Conservation (phyloP, 176 grass and related monocot species). For the Pharus latifolius region DNA sequence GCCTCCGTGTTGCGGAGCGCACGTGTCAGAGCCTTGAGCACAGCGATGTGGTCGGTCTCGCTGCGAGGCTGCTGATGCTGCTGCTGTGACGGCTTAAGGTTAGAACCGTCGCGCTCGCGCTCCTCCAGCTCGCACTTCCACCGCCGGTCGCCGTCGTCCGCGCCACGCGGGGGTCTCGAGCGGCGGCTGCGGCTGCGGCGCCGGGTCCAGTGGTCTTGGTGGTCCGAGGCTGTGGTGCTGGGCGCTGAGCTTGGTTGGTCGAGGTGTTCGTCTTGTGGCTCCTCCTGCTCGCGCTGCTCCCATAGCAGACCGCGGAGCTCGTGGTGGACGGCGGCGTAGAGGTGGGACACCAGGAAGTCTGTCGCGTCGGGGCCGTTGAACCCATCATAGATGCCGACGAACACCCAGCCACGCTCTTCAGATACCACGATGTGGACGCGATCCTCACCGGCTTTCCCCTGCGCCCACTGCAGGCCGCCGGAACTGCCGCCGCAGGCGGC, state of each 20-base stretch:
- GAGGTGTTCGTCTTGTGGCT: neutral
- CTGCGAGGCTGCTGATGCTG: neutral
- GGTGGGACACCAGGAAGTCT: slow-evolving; percentile 81
- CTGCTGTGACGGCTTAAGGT: slow-evolving; percentile 22
- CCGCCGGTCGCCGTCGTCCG: neutral
- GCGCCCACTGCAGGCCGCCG: slow-evolving; percentile 67
- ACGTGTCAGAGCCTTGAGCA: slow-evolving; percentile 66
- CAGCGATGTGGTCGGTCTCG: slow-evolving; percentile 51
- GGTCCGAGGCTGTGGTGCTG: slow-evolving; percentile 8
- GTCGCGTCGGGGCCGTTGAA: slow-evolving; percentile 99
- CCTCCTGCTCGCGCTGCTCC: slow-evolving; percentile 17
- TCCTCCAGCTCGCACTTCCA: slow-evolving; percentile 46
- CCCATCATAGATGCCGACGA: slow-evolving; percentile 95
- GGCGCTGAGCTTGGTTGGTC: neutral
- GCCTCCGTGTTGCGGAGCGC: slow-evolving; percentile 73
- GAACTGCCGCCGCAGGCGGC: slow-evolving; percentile 7
- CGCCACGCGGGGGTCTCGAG: slow-evolving; percentile 9
- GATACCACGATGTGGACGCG: slow-evolving; percentile 83
- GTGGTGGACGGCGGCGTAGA: slow-evolving; percentile 71
- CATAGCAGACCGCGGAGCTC: slow-evolving; percentile 70
- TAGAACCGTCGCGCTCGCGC: slow-evolving; percentile 37
- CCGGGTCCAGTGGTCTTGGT: slow-evolving; percentile 12
- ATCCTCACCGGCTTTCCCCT: slow-evolving; percentile 93
- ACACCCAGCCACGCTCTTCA: slow-evolving; percentile 82
- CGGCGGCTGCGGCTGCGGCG: slow-evolving; percentile 3